Base-by-base conservation (phyloP, 257 asterid genomes). In the Plantago ovata region DNA sequence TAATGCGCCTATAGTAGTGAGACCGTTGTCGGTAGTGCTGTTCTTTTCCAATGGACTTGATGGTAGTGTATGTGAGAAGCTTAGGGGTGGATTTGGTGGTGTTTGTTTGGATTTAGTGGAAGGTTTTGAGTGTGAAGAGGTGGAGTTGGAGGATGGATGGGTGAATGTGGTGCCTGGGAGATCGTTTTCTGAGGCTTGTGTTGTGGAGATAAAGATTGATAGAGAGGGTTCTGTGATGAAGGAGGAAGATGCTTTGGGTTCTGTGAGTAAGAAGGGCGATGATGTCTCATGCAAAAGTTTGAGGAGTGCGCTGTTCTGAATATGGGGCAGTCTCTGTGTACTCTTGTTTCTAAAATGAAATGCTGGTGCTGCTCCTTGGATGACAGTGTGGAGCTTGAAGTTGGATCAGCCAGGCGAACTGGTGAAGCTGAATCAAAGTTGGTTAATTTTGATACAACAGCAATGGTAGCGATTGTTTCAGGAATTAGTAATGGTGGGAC, bases 391-490 rank as follows among this genome's bases (percentile, higher is more conserved):
- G 74, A 38, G 60, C 74, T 51, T 49, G 71, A 69, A 40, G 63
- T 46, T 65, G 68, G 63, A 57, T 60, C 41, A 9, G 15, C 43
- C 21, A 67, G 64, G 58, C 58, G 28, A 24, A 24, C 45, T 64
- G 59, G 54, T 64, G 65, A 51, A 41, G 74, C 19, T 57, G 73
- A 70, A 21, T 46, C 78, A 43, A 76, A 75, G 67, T 53, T 92
- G 73, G 81, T 89, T 61, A 89, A 93, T 78, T 86, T 85, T 68
- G 98, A 93, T 70, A 89, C 97, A 12, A 86, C 98, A 38, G 85
- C 97, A 51, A 54, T 93, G 77, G 73, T 93, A 63, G 98, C 97
- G 16, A 64, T 84, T 47, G 95, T 79, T 56, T 93, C 98, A 0
- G 97, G 97, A 58, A 89, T 93, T 46, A 86, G 98, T 68, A 93